Percentiles rank a stretch among this genome's conserved stretches.
These are phyloP conservation scores for Phyllosticta citribraziliensis DNA, from an alignment of 2,329 filamentous ascomycete genomes.

Conservation along the genomic window DNA sequence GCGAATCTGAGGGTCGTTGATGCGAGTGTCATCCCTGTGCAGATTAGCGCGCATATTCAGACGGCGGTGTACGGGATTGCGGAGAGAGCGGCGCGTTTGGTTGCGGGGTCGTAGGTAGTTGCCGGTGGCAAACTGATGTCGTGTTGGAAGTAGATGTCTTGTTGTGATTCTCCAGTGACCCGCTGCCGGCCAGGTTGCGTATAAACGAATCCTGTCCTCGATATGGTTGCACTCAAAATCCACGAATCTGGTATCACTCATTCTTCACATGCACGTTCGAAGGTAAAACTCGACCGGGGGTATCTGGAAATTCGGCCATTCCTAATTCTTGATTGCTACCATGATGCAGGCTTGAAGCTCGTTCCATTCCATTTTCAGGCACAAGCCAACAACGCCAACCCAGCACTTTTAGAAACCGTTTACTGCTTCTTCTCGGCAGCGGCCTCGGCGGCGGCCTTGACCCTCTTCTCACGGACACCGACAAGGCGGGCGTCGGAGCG, in stretches of 20 bases:
- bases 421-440: constrained; percentile 77
- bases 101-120: constrained; percentile 7
- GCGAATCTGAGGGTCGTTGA: constrained; percentile 20
- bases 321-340: constrained; percentile 9
- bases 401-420: constrained; percentile 15
- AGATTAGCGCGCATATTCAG: constrained; percentile 9
- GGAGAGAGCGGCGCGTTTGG: constrained; percentile 19
- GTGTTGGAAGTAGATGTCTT: neutral
- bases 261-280: neutral
- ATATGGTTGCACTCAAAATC: neutral
- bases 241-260: neutral
- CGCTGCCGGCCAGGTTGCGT: too few species aligned
- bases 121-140: neutral
- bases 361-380: constrained; percentile 6
- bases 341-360: constrained; percentile 9
- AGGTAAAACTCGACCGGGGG: neutral
- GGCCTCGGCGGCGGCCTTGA: constrained; percentile 76
- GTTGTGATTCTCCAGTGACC: too few species aligned
- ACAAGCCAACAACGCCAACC: constrained; percentile 10
- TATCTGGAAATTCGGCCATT: constrained; percentile 10
- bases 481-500: constrained; percentile 72
- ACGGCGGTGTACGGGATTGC: constrained; percentile 23
- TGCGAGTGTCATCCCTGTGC: constrained; percentile 20
- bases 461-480: constrained; percentile 88
- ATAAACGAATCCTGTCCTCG: too few species aligned